Evolutionary conservation across 306 rosid genomes (phyloP).

Genomic region (Cucumis hystrix): DNA sequence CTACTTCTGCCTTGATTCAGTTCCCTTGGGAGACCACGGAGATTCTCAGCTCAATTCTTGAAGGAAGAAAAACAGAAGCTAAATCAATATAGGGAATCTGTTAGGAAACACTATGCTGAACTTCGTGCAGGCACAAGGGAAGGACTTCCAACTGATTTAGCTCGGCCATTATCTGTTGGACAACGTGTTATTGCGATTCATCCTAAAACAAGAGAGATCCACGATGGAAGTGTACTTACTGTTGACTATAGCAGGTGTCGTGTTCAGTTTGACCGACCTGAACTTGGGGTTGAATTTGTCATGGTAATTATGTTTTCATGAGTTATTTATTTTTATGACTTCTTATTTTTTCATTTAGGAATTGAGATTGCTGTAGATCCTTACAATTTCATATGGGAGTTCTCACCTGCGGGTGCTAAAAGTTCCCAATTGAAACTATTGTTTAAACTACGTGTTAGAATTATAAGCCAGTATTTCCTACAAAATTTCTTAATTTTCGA

Average conservation of each 20-base stretch:
- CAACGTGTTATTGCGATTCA: constrained; percentile 74
- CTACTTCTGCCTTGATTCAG: constrained; percentile 38
- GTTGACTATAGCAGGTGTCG: constrained; percentile 51
- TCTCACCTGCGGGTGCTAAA: neutral
- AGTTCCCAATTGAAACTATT: neutral
- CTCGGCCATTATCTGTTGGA: constrained; percentile 73
- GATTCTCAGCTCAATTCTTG: constrained; percentile 76
- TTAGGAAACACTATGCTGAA: constrained; percentile 81
- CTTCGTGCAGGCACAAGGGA: constrained; percentile 65
- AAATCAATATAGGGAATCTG: constrained; percentile 76
- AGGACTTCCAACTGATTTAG: constrained; percentile 86
- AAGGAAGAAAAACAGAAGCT: constrained; percentile 79
- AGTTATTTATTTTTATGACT: neutral
- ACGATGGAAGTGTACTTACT: constrained; percentile 67
- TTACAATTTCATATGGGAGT: neutral
- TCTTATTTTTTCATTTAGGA: neutral
- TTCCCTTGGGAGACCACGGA: constrained; percentile 89
- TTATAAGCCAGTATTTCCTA: neutral
- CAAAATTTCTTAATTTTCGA: neutral
- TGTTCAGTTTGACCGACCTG: constrained; percentile 75
- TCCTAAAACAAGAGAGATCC: constrained; percentile 66
- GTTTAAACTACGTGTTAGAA: neutral
- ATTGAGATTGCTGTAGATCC: neutral
- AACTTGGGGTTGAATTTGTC: constrained; percentile 76
- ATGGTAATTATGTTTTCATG: constrained; percentile 40